These are phyloP conservation scores for Symbiodinium natans DNA, from an alignment of 73 alveolate genomes.

Conservation along the genomic window DNA sequence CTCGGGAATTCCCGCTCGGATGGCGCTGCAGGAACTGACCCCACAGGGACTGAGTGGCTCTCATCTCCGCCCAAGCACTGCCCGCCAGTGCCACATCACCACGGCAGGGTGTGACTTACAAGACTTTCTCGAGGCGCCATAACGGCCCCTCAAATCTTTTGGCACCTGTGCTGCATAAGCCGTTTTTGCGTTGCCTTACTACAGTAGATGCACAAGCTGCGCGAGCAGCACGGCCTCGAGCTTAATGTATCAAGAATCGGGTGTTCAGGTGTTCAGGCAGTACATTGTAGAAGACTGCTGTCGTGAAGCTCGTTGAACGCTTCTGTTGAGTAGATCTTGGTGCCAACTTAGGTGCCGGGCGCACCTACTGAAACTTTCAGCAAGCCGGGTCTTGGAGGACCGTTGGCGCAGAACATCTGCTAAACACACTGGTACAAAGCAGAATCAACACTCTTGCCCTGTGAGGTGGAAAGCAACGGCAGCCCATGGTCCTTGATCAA, in stretches of 20 bases:
- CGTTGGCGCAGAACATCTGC: background rate
- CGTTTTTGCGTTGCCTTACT: no score
- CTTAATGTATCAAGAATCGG: no score
- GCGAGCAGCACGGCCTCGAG: no score
- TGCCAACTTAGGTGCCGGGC: background rate
- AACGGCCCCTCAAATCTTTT: background rate
- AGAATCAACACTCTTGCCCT: no score
- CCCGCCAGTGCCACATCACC: constrained; percentile 6
- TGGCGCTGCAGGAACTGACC: background rate
- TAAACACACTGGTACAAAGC: no score
- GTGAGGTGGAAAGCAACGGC: no score
- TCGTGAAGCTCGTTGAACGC: no score
- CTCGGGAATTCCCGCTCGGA: background rate
- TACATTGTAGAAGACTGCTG: no score
- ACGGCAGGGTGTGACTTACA: background rate
- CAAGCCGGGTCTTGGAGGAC: background rate
- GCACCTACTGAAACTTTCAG: background rate
- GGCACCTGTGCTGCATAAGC: background rate
- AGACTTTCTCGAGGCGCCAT: background rate
- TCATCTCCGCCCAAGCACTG: background rate
- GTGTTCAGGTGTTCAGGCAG: no score
- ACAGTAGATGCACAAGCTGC: no score
- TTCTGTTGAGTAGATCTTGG: background rate
- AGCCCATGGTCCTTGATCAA: background rate
- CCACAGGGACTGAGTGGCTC: constrained; percentile 1